These are phyloP conservation scores for Cladophialophora exuberans DNA, from an alignment of 2,329 filamentous ascomycete genomes.

Conservation along the genomic window DNA sequence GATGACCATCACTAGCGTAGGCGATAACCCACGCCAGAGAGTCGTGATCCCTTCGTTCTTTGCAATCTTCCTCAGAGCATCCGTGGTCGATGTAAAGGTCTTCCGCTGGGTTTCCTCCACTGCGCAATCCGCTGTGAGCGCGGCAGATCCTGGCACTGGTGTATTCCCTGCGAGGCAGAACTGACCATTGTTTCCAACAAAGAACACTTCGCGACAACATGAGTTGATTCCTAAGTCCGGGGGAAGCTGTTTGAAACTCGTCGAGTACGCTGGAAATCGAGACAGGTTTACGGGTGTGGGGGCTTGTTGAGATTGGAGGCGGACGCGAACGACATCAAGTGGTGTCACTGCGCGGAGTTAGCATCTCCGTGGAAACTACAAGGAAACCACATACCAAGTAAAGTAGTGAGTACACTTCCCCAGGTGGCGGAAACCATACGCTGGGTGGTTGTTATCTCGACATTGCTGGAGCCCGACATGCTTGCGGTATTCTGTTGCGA, in stretches of 20 bases:
- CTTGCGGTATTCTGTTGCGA: constrained; percentile 24
- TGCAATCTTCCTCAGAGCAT: constrained; percentile 91
- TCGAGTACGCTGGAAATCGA: constrained; percentile 57
- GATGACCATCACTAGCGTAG: constrained; percentile 89
- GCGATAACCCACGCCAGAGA: constrained; percentile 91
- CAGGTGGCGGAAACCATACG: constrained; percentile 95
- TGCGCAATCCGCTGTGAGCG: constrained; percentile 69
- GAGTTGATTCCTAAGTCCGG: constrained; percentile 88
- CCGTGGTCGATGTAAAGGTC: constrained; percentile 86
- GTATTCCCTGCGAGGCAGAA: constrained; percentile 71
- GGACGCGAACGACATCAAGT: constrained; percentile 93
- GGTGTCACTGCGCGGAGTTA: constrained; percentile 71
- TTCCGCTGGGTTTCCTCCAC: constrained; percentile 83
- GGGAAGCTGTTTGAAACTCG: constrained; percentile 68
- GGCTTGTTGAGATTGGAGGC: constrained; percentile 78
- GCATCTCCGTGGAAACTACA: too few species aligned
- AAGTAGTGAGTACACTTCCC: constrained; percentile 84
- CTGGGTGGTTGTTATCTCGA: constrained; percentile 75
- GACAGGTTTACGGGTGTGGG: constrained; percentile 59
- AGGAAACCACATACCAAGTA: constrained; percentile 83
- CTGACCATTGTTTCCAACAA: constrained; percentile 82
- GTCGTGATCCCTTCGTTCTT: constrained; percentile 85
- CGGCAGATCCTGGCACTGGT: constrained; percentile 47
- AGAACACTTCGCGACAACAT: constrained; percentile 97
- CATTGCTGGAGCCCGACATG: constrained; percentile 24